Conservation (phyloP, 169 alveolate species). For the Babesia ovis region DNA sequence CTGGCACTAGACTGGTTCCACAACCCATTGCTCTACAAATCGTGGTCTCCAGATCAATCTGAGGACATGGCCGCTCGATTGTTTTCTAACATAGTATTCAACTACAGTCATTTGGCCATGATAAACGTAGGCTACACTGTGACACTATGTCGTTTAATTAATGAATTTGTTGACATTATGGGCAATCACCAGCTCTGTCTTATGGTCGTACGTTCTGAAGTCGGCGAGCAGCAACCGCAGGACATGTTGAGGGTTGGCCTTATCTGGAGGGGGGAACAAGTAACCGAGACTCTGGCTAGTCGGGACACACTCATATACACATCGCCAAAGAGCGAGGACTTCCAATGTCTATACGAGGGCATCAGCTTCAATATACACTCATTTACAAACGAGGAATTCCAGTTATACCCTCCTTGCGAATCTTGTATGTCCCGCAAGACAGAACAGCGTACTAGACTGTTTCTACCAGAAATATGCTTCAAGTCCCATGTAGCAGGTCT, state of each 20-base stretch:
- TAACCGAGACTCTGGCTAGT: conserved; percentile 9
- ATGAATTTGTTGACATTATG: conserved; percentile 42
- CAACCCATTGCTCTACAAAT: conserved; percentile 46
- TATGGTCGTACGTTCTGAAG: conserved; percentile 40
- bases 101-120: conserved; percentile 63
- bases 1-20: conserved; percentile 67
- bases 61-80: conserved; percentile 61
- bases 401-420: conserved; percentile 30
- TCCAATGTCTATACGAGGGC: conserved; percentile 65
- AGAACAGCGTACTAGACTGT: conserved; percentile 26
- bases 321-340: conserved; percentile 32
- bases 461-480: conserved; percentile 45
- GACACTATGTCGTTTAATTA: conserved; percentile 31
- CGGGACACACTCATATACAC: conserved; percentile 9
- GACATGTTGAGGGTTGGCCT: conserved; percentile 47
- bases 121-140: conserved; percentile 58
- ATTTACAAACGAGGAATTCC: conserved; percentile 33
- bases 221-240: conserved; percentile 25
- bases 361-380: conserved; percentile 38
- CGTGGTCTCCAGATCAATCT: conserved; percentile 59
- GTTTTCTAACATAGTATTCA: conserved; percentile 53
- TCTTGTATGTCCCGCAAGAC: conserved; percentile 20
- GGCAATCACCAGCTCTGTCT: conserved; percentile 52
- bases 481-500: conserved; percentile 47
- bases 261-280: conserved; percentile 48